These are phyloP conservation scores for Xylaria bambusicola DNA, from an alignment of 495 filamentous ascomycete genomes.

Conservation along the genomic window DNA sequence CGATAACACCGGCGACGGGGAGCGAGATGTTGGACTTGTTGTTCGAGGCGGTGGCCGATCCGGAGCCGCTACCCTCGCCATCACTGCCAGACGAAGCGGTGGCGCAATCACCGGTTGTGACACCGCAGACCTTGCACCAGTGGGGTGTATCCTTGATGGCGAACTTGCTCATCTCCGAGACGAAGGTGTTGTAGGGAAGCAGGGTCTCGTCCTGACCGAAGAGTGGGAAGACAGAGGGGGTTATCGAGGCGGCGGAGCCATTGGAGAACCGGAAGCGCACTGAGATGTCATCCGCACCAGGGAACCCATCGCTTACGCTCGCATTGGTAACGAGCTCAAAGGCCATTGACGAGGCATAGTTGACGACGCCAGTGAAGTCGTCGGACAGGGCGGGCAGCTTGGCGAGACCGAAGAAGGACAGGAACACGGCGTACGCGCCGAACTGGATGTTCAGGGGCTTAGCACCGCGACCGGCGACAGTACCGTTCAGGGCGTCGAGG, in stretches of 20 bases:
- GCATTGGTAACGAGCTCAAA: conserved; percentile 75
- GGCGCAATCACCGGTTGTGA: conserved; percentile 61
- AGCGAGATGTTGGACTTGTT: conserved; percentile 31
- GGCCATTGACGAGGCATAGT: conserved; percentile 66
- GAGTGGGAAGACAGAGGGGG: conserved; percentile 55
- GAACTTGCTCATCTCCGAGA: conserved; percentile 58
- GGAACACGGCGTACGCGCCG: conserved; percentile 69
- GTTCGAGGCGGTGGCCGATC: background rate
- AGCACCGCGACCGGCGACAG: conserved; percentile 53
- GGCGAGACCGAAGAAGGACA: conserved; percentile 73
- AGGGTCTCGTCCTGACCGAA: conserved; percentile 59
- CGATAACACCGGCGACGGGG: conserved; percentile 58
- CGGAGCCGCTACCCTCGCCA: background rate
- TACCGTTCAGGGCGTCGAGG: conserved; percentile 61
- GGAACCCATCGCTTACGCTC: conserved; percentile 46
- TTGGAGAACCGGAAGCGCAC: conserved; percentile 81
- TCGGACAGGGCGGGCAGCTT: conserved; percentile 54
- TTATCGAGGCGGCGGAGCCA: conserved; percentile 57
- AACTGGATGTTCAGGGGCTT: conserved; percentile 54
- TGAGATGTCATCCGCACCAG: conserved; percentile 57
- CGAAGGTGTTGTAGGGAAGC: conserved; percentile 67
- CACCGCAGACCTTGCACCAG: conserved; percentile 74
- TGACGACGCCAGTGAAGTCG: conserved; percentile 70
- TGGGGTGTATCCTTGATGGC: conserved; percentile 58
- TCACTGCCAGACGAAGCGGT: conserved; percentile 23